A percentile compares a stretch with the other conserved stretches of the same genome.
Conservation (phyloP, 345 rosid genomes). For the Odontarrhena argentea region DNA sequence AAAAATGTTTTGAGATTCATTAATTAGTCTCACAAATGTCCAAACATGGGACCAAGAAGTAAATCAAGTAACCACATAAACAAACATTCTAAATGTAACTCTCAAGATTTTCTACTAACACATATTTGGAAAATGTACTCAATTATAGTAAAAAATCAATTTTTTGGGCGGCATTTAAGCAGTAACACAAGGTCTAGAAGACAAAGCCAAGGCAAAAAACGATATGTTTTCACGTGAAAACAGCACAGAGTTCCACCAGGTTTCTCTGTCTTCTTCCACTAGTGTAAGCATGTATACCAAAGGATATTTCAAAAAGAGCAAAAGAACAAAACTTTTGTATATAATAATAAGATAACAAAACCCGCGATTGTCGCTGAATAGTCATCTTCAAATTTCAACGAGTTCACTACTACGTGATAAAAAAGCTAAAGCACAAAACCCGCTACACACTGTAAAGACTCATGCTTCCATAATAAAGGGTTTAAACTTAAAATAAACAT, state of each 20-base stretch:
- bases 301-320: slow-evolving; percentile 16
- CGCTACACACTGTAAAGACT: slow-evolving; percentile 24
- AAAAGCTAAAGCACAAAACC: slow-evolving; percentile 33
- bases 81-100: slow-evolving; percentile 34
- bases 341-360: slow-evolving; percentile 9
- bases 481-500: slow-evolving; percentile 16
- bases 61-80: slow-evolving; percentile 13
- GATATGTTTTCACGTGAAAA: slow-evolving; percentile 40
- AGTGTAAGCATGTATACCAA: slow-evolving; percentile 13
- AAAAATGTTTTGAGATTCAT: not conserved
- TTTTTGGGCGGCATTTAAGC: slow-evolving; percentile 19
- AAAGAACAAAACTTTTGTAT: slow-evolving; percentile 26
- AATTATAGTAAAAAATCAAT: not conserved
- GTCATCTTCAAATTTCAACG: slow-evolving; percentile 35
- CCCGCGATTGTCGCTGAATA: slow-evolving; percentile 37
- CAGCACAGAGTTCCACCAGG: slow-evolving; percentile 42
- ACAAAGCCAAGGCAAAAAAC: slow-evolving; percentile 39
- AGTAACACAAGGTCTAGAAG: slow-evolving; percentile 31
- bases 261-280: slow-evolving; percentile 35
- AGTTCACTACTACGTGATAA: slow-evolving; percentile 7
- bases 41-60: slow-evolving; percentile 18
- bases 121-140: not conserved
- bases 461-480: slow-evolving; percentile 5
- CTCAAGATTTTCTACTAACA: not conserved
- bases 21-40: slow-evolving; percentile 6